A percentile compares a stretch with the other conserved stretches of the same genome.
phyloP scores from a whole-genome alignment of 1,284 basidiomycete genomes.

The Rhodofomes roseus region DNA sequence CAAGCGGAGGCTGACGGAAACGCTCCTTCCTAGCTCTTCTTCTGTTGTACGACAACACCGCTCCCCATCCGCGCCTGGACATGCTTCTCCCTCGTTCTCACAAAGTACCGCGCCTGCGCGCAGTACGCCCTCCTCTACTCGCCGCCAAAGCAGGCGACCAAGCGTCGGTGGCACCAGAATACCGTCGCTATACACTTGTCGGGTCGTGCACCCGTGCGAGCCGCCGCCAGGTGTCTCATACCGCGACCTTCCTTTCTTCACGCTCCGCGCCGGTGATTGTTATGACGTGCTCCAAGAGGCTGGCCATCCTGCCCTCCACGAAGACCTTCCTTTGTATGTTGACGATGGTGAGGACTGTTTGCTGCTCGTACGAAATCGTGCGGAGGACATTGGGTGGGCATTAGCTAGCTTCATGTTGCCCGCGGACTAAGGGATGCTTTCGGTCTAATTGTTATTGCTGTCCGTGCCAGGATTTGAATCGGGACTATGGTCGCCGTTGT shows the following conservation, averaged over 20 bases:
- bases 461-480: no score
- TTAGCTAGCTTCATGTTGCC: constrained; percentile 76
- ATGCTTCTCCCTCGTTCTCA: constrained; percentile 12
- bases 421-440: constrained; percentile 28
- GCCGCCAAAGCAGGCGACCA: constrained; percentile 39
- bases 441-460: neutral
- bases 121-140: constrained; percentile 25
- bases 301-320: constrained; percentile 69
- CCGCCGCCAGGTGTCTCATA: constrained; percentile 65
- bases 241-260: constrained; percentile 70
- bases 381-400: constrained; percentile 67
- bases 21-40: constrained; percentile 29
- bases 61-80: constrained; percentile 25
- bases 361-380: constrained; percentile 51
- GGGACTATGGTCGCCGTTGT: constrained; percentile 1
- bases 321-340: constrained; percentile 67
- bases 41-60: constrained; percentile 24
- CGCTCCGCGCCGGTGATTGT: constrained; percentile 52
- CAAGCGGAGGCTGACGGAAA: constrained; percentile 43
- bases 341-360: constrained; percentile 81
- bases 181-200: constrained; percentile 56
- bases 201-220: constrained; percentile 60
- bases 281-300: constrained; percentile 70
- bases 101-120: constrained; percentile 15
- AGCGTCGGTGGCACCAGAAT: constrained; percentile 19